Evolutionary conservation across 768 basidiomycete species (phyloP).

Genomic region (Rubroboletus pulcherrimus): DNA sequence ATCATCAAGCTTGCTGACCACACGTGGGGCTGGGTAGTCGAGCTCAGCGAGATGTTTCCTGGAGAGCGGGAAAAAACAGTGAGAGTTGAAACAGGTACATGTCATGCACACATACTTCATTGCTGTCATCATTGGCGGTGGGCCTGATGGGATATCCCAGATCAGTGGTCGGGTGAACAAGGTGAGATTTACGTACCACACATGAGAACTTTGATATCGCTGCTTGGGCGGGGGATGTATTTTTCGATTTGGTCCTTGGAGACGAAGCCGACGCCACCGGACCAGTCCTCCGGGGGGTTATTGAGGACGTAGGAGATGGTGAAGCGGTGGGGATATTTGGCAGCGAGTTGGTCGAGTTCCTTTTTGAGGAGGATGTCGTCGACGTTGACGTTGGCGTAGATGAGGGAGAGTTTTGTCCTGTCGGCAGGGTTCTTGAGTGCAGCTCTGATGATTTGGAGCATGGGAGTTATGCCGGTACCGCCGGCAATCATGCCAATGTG

Average conservation of each 20-base stretch:
- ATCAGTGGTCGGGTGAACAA: constrained; percentile 5
- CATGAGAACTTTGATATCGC: constrained; percentile 80
- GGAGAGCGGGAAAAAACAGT: background rate
- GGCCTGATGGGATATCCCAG: constrained; percentile 38
- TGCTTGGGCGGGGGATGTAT: constrained; percentile 61
- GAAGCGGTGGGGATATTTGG: constrained; percentile 63
- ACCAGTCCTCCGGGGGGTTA: constrained; percentile 87
- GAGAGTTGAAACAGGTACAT: background rate
- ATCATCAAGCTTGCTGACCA: constrained; percentile 91
- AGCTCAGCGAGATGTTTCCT: constrained; percentile 90
- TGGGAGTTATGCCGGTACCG: constrained; percentile 97
- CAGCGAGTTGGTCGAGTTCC: constrained; percentile 79
- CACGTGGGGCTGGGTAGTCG: constrained; percentile 81
- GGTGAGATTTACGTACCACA: constrained; percentile 58
- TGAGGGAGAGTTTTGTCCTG: constrained; percentile 75
- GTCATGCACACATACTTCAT: constrained; percentile 60
- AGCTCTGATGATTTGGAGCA: constrained; percentile 98
- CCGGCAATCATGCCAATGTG: constrained; percentile 97
- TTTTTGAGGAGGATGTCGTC: constrained; percentile 91
- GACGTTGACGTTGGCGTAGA: constrained; percentile 93
- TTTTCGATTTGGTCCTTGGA: constrained; percentile 87
- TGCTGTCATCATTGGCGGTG: constrained; percentile 73
- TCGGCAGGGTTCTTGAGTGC: constrained; percentile 86
- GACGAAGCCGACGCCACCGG: constrained; percentile 88
- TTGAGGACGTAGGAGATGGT: constrained; percentile 89